Percentiles rank a stretch among this genome's conserved stretches.
phyloP scores from a whole-genome alignment of 1,284 basidiomycete species.

The Tetrapyrgos nigripes region DNA sequence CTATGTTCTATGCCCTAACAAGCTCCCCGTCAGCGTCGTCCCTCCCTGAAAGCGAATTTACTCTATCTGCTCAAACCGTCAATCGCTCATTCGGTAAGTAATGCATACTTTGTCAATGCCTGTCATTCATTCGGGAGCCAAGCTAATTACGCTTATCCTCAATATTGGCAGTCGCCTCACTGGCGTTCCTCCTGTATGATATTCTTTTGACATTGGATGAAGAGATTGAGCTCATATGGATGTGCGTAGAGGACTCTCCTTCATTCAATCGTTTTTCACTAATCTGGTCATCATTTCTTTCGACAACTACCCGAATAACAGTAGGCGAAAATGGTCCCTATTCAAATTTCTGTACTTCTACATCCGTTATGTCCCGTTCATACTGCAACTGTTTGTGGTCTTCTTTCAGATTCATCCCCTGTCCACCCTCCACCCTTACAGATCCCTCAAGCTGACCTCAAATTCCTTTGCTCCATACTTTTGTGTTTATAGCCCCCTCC shows the following conservation, averaged over 20 bases:
- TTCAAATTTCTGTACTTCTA: constrained; percentile 9
- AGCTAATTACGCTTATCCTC: not conserved
- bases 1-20: too few relatives aligned
- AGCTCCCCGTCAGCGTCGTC: too few relatives aligned
- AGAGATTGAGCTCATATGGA: constrained; percentile 4
- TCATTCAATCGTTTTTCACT: not conserved
- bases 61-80: not conserved
- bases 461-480: not conserved
- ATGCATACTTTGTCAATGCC: not conserved
- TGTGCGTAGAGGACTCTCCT: not conserved
- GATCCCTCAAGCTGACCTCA: too few relatives aligned
- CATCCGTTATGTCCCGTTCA: constrained; percentile 6
- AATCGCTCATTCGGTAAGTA: not conserved
- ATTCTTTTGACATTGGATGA: constrained; percentile 6
- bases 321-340: constrained; percentile 3
- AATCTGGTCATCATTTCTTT: too few relatives aligned
- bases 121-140: not conserved
- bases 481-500: not conserved
- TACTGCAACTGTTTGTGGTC: constrained; percentile 1
- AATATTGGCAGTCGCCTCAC: not conserved
- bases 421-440: not conserved
- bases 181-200: constrained; percentile 5
- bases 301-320: not conserved
- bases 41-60: not conserved
- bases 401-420: not conserved